A percentile compares a stretch with the other conserved stretches of the same genome.
These are phyloP conservation scores for Ogataea paraovalis DNA, from an alignment of 805 yeast genomes.

Conservation along the genomic window DNA sequence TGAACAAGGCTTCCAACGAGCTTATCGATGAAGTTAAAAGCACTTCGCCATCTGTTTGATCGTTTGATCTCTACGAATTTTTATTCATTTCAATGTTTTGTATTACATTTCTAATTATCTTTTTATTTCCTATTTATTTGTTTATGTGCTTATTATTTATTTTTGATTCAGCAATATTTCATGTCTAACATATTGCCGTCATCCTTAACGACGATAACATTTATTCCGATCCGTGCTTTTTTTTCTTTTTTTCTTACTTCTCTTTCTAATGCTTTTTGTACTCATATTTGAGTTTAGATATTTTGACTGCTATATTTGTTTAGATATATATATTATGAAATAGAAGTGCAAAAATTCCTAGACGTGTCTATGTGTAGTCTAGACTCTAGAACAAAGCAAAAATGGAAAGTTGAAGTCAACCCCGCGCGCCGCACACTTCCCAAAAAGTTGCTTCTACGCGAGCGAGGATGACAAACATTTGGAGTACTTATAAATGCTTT, in stretches of 20 bases:
- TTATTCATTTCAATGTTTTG: not conserved
- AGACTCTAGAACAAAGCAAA: no score
- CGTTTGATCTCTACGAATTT: not conserved
- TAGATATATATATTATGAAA: no score
- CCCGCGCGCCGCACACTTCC: constrained; percentile 1
- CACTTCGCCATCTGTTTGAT: not conserved
- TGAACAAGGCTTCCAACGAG: constrained; percentile 4
- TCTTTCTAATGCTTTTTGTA: not conserved
- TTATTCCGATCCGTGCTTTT: not conserved
- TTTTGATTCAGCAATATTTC: not conserved
- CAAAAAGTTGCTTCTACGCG: not conserved
- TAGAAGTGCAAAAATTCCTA: no score
- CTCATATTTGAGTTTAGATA: no score
- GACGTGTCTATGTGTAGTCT: no score
- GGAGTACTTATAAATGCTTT: no score
- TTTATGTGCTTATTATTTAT: not conserved
- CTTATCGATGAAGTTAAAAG: constrained; percentile 6
- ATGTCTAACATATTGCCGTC: not conserved
- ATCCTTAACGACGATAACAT: not conserved
- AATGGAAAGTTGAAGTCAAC: no score
- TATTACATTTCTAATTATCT: not conserved
- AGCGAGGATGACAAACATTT: not conserved
- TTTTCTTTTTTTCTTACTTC: constrained; percentile 3
- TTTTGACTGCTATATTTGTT: no score
- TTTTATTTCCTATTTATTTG: not conserved